Evolutionary conservation across 2,329 filamentous ascomycete genomes (phyloP).

Genomic region (Rutstroemia sp.): DNA sequence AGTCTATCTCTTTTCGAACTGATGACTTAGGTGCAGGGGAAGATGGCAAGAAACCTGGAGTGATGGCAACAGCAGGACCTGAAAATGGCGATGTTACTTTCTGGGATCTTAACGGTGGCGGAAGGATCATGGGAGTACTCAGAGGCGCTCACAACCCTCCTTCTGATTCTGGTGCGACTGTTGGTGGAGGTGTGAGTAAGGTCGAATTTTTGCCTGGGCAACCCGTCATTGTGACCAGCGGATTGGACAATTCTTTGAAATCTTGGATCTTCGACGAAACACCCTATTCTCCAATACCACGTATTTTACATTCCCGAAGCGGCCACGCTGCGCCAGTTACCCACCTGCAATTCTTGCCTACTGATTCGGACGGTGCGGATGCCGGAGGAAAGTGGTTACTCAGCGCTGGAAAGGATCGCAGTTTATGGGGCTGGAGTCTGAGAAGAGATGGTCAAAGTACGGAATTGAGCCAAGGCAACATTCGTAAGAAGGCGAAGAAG

Average conservation of each 20-base stretch:
- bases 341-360: constrained; percentile 75
- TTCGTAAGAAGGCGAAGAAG: constrained; percentile 86
- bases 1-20: constrained; percentile 81
- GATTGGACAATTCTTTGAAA: constrained; percentile 86
- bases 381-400: constrained; percentile 88
- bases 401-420: constrained; percentile 81
- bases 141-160: constrained; percentile 82
- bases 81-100: constrained; percentile 83
- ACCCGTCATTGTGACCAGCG: constrained; percentile 82
- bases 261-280: constrained; percentile 95
- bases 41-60: constrained; percentile 76
- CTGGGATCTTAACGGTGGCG: constrained; percentile 90
- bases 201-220: constrained; percentile 86
- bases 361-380: constrained; percentile 83
- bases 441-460: constrained; percentile 89
- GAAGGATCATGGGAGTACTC: constrained; percentile 77
- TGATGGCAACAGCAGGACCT: constrained; percentile 84
- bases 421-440: constrained; percentile 93
- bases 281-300: constrained; percentile 79
- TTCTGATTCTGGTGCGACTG: constrained; percentile 38
- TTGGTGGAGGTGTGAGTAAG: constrained; percentile 74
- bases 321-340: constrained; percentile 86
- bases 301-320: constrained; percentile 76
- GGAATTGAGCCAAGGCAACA: constrained; percentile 84
- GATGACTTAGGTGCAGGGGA: constrained; percentile 84